Percentiles rank a stretch among this genome's conserved stretches.
These are phyloP conservation scores for Colletotrichum musae DNA, from an alignment of 2,329 filamentous ascomycete genomes.

Conservation along the genomic window DNA sequence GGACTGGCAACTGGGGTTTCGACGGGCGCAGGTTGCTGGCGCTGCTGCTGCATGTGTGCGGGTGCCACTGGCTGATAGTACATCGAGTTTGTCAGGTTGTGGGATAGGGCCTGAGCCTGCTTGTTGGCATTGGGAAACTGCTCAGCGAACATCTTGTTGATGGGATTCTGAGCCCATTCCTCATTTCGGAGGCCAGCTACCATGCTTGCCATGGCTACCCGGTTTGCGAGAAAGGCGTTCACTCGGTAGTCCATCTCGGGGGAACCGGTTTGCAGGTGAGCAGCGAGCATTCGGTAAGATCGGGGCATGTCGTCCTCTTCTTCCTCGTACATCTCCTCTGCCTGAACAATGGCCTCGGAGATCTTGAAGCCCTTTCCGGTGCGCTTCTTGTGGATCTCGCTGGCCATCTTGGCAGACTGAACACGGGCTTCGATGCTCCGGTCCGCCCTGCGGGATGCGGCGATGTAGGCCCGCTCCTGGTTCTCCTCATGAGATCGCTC, in stretches of 20 bases:
- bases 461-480: conserved; percentile 91
- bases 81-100: conserved; percentile 39
- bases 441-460: conserved; percentile 88
- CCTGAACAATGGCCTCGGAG: conserved; percentile 81
- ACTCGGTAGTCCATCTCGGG: conserved; percentile 74
- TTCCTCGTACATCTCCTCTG: conserved; percentile 97
- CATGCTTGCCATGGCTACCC: conserved; percentile 59
- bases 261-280: conserved; percentile 73
- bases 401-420: conserved; percentile 88
- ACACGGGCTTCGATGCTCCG: conserved; percentile 89
- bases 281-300: conserved; percentile 74
- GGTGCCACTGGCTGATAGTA: conserved; percentile 31
- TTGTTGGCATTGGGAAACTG: conserved; percentile 58
- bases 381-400: conserved; percentile 89
- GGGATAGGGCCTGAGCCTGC: conserved; percentile 47
- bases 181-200: conserved; percentile 52
- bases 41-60: conserved; percentile 10
- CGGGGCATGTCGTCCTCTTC: conserved; percentile 86
- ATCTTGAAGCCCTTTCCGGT: conserved; percentile 88
- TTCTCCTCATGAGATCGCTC: conserved; percentile 86
- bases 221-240: conserved; percentile 62
- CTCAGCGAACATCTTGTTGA: conserved; percentile 63
- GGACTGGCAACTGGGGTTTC: conserved; percentile 11
- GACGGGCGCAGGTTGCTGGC: conserved; percentile 9
- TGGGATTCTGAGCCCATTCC: conserved; percentile 60